These are phyloP conservation scores for Coemansia sp. DNA, from an alignment of 192 early-diverging fungal genomes.

Conservation along the genomic window DNA sequence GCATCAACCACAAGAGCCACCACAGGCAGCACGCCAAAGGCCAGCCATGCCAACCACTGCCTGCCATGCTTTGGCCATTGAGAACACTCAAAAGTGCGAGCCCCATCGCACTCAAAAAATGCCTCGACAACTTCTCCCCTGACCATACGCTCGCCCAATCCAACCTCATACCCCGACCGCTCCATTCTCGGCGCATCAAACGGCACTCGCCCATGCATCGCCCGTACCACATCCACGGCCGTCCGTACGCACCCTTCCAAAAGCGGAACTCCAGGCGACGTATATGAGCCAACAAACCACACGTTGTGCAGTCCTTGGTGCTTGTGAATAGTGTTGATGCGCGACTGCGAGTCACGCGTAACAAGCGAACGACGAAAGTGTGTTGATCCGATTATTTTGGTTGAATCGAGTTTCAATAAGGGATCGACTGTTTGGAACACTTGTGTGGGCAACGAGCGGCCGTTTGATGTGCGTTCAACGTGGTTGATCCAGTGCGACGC, in stretches of 20 bases:
- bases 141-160: slow-evolving; percentile 26
- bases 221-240: slow-evolving; percentile 56
- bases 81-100: slow-evolving; percentile 24
- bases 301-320: slow-evolving; percentile 37
- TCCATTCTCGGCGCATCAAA: slow-evolving; percentile 25
- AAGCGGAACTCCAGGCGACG: slow-evolving; percentile 62
- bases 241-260: slow-evolving; percentile 64
- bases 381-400: slow-evolving; percentile 43
- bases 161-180: slow-evolving; percentile 31
- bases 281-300: slow-evolving; percentile 64
- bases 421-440: slow-evolving; percentile 67
- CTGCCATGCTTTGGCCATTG: background rate
- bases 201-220: slow-evolving; percentile 22
- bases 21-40: slow-evolving; percentile 25
- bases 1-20: slow-evolving; percentile 5
- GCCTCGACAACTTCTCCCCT: slow-evolving; percentile 42
- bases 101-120: slow-evolving; percentile 35
- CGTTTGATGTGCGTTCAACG: slow-evolving; percentile 51
- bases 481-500: slow-evolving; percentile 55
- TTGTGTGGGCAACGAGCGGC: slow-evolving; percentile 25
- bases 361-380: slow-evolving; percentile 61
- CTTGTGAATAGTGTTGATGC: slow-evolving; percentile 51
- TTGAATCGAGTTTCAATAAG: slow-evolving; percentile 38
- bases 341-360: slow-evolving; percentile 56
- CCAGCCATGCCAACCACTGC: slow-evolving; percentile 11